Percentiles rank a stretch among this genome's conserved stretches.
Evolutionary conservation across 1,139 yeast genomes (phyloP).

Genomic region (Zygoascus sp.): DNA sequence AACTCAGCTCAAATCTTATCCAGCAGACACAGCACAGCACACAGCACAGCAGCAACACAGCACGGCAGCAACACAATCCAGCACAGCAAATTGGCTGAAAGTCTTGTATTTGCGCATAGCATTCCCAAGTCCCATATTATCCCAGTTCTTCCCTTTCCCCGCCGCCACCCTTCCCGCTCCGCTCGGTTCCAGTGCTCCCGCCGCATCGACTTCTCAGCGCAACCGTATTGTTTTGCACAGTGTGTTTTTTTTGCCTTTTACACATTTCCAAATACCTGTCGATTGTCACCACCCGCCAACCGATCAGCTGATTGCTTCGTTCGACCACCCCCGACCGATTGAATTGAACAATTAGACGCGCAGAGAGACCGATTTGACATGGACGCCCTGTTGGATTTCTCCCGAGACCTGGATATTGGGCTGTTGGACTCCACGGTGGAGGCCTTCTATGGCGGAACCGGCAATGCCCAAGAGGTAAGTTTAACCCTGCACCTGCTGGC

Average conservation of each 20-base stretch:
- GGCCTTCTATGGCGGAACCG: conserved; percentile 80
- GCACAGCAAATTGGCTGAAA: too few relatives aligned
- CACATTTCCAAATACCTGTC: background rate
- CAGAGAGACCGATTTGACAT: conserved; percentile 36
- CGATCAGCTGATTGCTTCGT: too few relatives aligned
- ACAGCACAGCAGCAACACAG: too few relatives aligned
- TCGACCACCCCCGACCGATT: background rate
- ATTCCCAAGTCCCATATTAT: too few relatives aligned
- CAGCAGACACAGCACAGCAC: too few relatives aligned
- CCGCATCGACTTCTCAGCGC: too few relatives aligned
- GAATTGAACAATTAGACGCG: background rate
- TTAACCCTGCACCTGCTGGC: background rate
- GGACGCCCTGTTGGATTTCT: conserved; percentile 87
- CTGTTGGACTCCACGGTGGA: conserved; percentile 81
- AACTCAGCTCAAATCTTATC: too few relatives aligned
- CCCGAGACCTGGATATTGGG: conserved; percentile 73
- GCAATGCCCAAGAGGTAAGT: conserved; percentile 45
- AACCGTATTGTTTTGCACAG: background rate
- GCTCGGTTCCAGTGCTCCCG: too few relatives aligned
- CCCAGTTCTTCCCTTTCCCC: too few relatives aligned
- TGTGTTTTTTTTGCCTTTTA: conserved; percentile 1
- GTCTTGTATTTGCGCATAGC: too few relatives aligned
- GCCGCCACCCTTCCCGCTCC: too few relatives aligned
- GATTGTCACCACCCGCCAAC: background rate
- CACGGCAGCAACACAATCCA: too few relatives aligned